Evolutionary conservation across 2,329 filamentous ascomycete genomes (phyloP).

Genomic region (Paramyrothecium sp.): DNA sequence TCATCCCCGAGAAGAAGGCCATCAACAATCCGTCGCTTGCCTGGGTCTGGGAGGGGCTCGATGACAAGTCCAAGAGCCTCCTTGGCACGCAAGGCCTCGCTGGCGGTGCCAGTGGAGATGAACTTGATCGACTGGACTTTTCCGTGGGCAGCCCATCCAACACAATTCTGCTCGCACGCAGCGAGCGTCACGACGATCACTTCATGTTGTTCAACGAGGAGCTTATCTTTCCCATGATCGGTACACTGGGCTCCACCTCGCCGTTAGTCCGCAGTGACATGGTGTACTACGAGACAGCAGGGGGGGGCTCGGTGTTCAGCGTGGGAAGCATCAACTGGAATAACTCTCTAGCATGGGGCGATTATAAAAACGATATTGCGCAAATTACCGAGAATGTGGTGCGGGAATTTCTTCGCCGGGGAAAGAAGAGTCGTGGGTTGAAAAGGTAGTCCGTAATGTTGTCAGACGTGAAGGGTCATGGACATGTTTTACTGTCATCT

Average conservation of each 20-base stretch:
- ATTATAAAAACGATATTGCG: constrained; percentile 5
- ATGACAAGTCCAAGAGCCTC: constrained; percentile 9
- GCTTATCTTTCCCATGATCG: too few relatives aligned
- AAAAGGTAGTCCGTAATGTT: too few relatives aligned
- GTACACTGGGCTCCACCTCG: too few relatives aligned
- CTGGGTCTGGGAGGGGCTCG: constrained; percentile 12
- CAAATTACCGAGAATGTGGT: constrained; percentile 5
- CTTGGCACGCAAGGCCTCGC: constrained; percentile 23
- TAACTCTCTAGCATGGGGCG: constrained; percentile 7
- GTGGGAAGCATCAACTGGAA: constrained; percentile 9
- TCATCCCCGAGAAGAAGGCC: too few relatives aligned
- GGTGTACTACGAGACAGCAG: neutral
- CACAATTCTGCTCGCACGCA: too few relatives aligned
- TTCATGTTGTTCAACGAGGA: too few relatives aligned
- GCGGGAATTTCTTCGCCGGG: too few relatives aligned
- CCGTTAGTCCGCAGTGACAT: neutral
- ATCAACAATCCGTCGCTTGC: too few relatives aligned
- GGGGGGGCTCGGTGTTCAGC: constrained; percentile 5
- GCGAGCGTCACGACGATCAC: too few relatives aligned
- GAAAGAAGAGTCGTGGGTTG: too few relatives aligned
- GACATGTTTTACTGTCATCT: too few relatives aligned
- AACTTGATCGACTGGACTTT: constrained; percentile 32
- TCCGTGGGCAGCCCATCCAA: constrained; percentile 22
- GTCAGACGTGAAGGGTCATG: too few relatives aligned
- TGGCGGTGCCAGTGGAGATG: constrained; percentile 30